These are phyloP conservation scores for Hypericum perforatum DNA, from an alignment of 345 rosid species.

Conservation along the genomic window DNA sequence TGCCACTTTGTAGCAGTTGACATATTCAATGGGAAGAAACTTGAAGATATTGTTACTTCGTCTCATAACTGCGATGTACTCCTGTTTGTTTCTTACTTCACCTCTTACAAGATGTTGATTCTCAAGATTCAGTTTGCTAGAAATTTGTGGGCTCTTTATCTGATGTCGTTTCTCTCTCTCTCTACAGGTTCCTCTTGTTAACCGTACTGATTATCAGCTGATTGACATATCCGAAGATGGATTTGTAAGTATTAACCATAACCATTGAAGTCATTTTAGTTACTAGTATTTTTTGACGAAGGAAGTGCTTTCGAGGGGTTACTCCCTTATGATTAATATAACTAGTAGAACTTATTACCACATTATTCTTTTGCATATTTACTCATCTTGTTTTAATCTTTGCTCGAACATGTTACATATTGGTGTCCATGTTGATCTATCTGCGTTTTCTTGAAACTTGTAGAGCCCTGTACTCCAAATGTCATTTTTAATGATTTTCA, in stretches of 20 bases:
- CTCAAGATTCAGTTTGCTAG: background rate
- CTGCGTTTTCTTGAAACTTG: background rate
- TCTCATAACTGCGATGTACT: constrained; percentile 77
- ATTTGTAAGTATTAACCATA: constrained; percentile 39
- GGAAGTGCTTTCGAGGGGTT: too few species aligned
- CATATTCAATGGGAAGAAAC: constrained; percentile 60
- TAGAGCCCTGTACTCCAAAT: background rate
- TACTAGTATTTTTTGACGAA: too few species aligned
- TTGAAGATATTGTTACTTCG: constrained; percentile 67
- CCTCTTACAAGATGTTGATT: background rate
- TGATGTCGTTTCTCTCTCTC: constrained; percentile 1
- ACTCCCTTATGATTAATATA: too few species aligned
- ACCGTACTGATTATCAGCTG: constrained; percentile 62
- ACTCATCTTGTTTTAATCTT: too few species aligned
- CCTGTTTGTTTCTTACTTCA: background rate
- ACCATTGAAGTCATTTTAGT: too few species aligned
- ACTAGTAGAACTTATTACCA: too few species aligned
- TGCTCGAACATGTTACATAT: too few species aligned
- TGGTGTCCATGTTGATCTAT: too few species aligned
- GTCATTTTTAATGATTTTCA: background rate
- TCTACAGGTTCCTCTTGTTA: constrained; percentile 61
- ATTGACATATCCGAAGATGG: constrained; percentile 76
- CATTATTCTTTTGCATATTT: too few species aligned
- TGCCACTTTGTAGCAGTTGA: constrained; percentile 74
- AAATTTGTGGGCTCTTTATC: constrained; percentile 3